A percentile compares a stretch with the other conserved stretches of the same genome.
Conservation (phyloP, 176 grass and related monocot species). For the Aegilops sharonensis region DNA sequence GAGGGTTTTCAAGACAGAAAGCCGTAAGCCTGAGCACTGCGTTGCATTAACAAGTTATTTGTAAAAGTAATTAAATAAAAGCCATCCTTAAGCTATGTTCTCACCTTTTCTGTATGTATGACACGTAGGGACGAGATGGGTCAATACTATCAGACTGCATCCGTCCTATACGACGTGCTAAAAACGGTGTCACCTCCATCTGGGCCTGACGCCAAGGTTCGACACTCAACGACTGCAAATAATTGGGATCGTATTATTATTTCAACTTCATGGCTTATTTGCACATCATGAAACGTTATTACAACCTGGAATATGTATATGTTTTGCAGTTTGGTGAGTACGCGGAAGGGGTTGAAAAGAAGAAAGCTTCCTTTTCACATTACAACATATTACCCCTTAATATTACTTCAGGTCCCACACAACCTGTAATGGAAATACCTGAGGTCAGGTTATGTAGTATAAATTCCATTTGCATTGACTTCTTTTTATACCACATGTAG, state of each 20-base stretch:
- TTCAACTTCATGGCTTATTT: background rate
- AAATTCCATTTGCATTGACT: conserved; percentile 4
- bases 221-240: background rate
- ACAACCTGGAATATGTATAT: background rate
- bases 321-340: conserved; percentile 47
- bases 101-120: conserved; percentile 31
- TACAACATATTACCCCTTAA: conserved; percentile 98
- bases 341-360: conserved; percentile 62
- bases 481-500: background rate
- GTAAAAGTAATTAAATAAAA: background rate
- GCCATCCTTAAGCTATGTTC: conserved; percentile 21
- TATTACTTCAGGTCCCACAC: conserved; percentile 39
- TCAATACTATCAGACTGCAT: conserved; percentile 69
- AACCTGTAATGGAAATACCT: conserved; percentile 82
- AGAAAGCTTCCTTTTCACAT: conserved; percentile 63
- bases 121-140: conserved; percentile 67
- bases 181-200: conserved; percentile 46
- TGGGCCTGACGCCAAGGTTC: conserved; percentile 41
- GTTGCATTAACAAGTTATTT: background rate
- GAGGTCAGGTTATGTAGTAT: conserved; percentile 67
- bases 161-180: conserved; percentile 84
- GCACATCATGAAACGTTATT: conserved; percentile 8
- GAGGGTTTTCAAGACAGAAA: conserved; percentile 26
- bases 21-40: conserved; percentile 52
- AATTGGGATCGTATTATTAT: background rate